Percentiles rank a stretch among this genome's conserved stretches.
Evolutionary conservation across 306 rosid genomes (phyloP).

Genomic region (Pyrus betulifolia): DNA sequence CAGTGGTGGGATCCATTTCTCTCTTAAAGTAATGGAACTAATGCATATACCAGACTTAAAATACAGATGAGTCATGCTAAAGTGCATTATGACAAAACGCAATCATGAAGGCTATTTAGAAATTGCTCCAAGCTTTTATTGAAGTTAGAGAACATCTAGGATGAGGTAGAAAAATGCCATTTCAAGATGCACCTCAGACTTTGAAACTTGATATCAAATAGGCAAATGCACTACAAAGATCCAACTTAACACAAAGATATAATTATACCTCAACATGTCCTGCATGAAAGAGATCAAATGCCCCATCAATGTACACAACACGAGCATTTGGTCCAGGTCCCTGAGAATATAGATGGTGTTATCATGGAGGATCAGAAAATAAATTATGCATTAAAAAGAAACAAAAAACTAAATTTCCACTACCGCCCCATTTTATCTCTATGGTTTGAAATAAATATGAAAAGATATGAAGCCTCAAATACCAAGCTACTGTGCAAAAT

Average conservation of each 20-base stretch:
- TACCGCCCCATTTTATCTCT: not conserved
- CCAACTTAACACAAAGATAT: not conserved
- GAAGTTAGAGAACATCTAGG: not conserved
- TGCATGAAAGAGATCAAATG: constrained; percentile 98
- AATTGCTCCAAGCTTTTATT: not conserved
- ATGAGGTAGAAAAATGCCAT: not conserved
- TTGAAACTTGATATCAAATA: not conserved
- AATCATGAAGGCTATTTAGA: not conserved
- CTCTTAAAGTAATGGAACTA: not conserved
- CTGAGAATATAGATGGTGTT: constrained; percentile 34
- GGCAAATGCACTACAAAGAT: not conserved
- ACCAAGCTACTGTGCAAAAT: not conserved
- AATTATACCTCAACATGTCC: constrained; percentile 87
- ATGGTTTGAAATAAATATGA: not conserved
- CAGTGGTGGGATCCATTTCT: not conserved
- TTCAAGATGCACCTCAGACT: not conserved
- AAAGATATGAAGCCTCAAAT: not conserved
- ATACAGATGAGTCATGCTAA: not conserved
- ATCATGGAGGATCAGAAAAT: not conserved
- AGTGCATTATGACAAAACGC: not conserved
- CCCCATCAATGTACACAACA: constrained; percentile 94
- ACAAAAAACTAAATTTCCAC: not conserved
- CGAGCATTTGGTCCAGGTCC: constrained; percentile 96
- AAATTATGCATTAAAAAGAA: not conserved
- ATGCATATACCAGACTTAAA: not conserved